These are phyloP conservation scores for Aegilops speltoides DNA, from an alignment of 176 grass and related monocot genomes.

Conservation along the genomic window DNA sequence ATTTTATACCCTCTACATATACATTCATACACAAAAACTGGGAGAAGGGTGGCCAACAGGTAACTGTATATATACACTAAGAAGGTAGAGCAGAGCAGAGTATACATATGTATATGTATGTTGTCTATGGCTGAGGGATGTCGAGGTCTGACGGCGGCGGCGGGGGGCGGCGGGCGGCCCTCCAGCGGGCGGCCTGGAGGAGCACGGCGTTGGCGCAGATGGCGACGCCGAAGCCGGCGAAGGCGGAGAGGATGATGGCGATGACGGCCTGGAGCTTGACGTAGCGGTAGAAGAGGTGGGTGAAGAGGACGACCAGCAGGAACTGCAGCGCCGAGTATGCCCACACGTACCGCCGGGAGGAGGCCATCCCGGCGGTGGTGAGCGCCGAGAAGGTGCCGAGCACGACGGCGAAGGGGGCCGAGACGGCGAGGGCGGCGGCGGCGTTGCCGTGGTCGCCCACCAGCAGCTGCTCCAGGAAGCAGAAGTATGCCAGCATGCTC, in stretches of 20 bases:
- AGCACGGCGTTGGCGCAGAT: conserved; percentile 38
- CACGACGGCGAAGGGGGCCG: conserved; percentile 39
- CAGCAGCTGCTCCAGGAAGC: conserved; percentile 75
- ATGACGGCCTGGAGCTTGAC: conserved; percentile 42
- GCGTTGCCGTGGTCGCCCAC: conserved; percentile 47
- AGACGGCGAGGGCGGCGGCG: conserved; percentile 38
- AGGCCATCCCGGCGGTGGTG: conserved; percentile 38
- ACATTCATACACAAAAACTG: not conserved
- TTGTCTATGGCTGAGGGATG: not conserved
- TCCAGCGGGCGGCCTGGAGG: conserved; percentile 43
- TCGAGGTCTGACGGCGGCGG: not conserved
- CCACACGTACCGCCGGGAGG: conserved; percentile 37
- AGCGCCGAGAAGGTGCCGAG: conserved; percentile 50
- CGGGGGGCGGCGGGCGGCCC: not conserved
- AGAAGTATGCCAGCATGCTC: conserved; percentile 73
- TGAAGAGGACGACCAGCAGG: conserved; percentile 53
- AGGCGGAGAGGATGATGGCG: conserved; percentile 56
- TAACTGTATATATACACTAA: not conserved
- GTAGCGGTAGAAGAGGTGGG: conserved; percentile 53
- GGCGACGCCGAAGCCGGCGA: conserved; percentile 46
- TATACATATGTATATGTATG: not conserved
- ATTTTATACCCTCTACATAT: too few relatives aligned
- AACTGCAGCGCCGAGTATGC: conserved; percentile 46
- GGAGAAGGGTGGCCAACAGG: not conserved
- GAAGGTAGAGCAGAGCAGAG: not conserved